phyloP scores from a whole-genome alignment of 768 basidiomycete genomes.

The Termitomyces sp. region DNA sequence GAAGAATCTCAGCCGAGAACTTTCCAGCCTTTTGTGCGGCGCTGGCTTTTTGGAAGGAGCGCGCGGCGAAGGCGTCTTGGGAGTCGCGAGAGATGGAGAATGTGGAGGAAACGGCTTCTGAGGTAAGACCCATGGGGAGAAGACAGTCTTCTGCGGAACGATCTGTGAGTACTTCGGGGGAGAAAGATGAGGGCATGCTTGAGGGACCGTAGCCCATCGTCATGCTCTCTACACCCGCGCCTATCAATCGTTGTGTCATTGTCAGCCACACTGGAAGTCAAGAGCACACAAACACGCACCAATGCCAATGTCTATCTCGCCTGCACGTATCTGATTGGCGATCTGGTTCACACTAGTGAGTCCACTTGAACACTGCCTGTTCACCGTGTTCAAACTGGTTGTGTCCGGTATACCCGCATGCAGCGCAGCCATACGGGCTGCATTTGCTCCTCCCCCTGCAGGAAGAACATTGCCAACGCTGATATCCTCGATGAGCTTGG shows the following conservation, averaged over 20 bases:
- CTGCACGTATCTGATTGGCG: constrained; percentile 72
- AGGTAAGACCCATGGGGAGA: constrained; percentile 73
- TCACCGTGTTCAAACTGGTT: constrained; percentile 77
- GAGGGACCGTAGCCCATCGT: constrained; percentile 66
- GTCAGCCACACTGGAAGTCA: background rate
- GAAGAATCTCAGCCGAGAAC: constrained; percentile 79
- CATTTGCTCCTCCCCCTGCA: constrained; percentile 76
- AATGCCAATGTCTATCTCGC: constrained; percentile 88
- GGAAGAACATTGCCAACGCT: constrained; percentile 87
- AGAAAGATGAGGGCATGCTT: constrained; percentile 51
- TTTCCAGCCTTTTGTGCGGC: constrained; percentile 45
- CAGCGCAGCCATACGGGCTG: constrained; percentile 84
- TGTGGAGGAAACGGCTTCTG: constrained; percentile 84
- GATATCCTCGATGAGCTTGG: constrained; percentile 80
- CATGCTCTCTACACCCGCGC: constrained; percentile 91
- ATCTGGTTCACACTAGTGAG: constrained; percentile 80
- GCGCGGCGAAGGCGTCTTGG: constrained; percentile 84
- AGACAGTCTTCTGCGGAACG: constrained; percentile 75
- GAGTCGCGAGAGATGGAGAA: constrained; percentile 67
- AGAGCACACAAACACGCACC: constrained; percentile 41
- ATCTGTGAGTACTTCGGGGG: constrained; percentile 62
- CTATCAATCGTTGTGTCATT: too few species aligned
- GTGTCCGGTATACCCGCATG: constrained; percentile 78
- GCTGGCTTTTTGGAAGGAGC: constrained; percentile 82
- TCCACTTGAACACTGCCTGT: constrained; percentile 89